A percentile compares a stretch with the other conserved stretches of the same genome.
phyloP scores from a whole-genome alignment of 2,329 filamentous ascomycete genomes.

The Fusarium coicis region DNA sequence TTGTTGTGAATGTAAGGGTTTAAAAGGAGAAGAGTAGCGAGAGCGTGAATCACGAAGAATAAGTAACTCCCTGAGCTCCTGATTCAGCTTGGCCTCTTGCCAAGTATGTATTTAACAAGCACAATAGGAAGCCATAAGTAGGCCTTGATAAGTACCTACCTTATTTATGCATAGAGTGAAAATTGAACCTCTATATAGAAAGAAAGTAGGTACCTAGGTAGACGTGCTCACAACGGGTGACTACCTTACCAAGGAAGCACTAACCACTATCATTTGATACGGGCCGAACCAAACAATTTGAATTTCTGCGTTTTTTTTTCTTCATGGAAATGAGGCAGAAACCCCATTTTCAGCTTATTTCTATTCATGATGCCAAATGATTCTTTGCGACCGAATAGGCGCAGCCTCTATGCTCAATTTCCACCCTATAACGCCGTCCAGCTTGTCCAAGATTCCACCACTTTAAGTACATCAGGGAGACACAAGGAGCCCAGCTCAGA shows the following conservation, averaged over 20 bases:
- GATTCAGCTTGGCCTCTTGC: background rate
- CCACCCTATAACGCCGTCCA: slow-evolving; percentile 20
- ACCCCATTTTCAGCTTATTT: background rate
- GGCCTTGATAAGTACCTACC: background rate
- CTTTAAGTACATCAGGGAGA: background rate
- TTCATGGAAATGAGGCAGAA: background rate
- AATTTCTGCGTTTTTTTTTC: background rate
- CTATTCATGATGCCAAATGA: background rate
- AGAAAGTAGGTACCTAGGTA: background rate
- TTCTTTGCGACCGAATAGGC: background rate
- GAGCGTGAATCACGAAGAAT: background rate
- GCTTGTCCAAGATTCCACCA: slow-evolving; percentile 14
- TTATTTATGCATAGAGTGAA: background rate
- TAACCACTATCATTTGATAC: background rate
- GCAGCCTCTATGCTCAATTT: background rate
- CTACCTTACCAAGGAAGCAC: background rate
- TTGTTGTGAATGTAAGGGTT: background rate
- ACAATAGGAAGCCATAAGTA: background rate
- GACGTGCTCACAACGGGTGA: background rate
- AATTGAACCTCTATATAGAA: background rate
- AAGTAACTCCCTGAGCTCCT: background rate
- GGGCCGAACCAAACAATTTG: background rate
- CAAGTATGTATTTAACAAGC: background rate
- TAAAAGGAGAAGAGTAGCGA: background rate
- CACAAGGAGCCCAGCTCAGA: background rate